Evolutionary conservation across 306 rosid genomes (phyloP).

Genomic region (Urtica urens): DNA sequence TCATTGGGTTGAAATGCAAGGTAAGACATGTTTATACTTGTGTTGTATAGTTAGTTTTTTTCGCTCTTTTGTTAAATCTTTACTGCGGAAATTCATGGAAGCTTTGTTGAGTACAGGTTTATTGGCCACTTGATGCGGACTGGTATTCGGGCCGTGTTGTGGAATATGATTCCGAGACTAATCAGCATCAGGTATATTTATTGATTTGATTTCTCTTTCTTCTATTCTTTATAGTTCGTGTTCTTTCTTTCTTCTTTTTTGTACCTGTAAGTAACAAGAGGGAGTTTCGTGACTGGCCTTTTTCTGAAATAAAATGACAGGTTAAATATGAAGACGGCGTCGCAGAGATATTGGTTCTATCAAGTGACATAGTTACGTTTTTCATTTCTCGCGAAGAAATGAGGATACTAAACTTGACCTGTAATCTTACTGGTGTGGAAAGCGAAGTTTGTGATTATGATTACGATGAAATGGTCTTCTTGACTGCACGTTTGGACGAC

Average conservation of each 20-base stretch:
- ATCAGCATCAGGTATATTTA: slow-evolving; percentile 58
- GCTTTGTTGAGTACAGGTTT: slow-evolving; percentile 48
- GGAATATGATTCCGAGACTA: slow-evolving; percentile 43
- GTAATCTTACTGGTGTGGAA: slow-evolving; percentile 35
- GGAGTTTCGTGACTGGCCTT: slow-evolving; percentile 4
- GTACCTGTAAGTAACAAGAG: background rate
- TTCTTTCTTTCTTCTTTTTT: slow-evolving; percentile 5
- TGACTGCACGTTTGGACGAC: slow-evolving; percentile 89
- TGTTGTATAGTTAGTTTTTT: too few relatives aligned
- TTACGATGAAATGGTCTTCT: slow-evolving; percentile 76
- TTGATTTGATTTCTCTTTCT: background rate
- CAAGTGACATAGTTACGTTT: slow-evolving; percentile 66
- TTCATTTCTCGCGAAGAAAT: slow-evolving; percentile 68
- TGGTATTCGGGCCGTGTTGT: slow-evolving; percentile 57
- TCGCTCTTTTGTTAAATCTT: too few relatives aligned
- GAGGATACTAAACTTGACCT: slow-evolving; percentile 60
- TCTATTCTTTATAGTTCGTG: slow-evolving; percentile 1
- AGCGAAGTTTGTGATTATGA: slow-evolving; percentile 61
- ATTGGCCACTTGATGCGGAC: slow-evolving; percentile 88
- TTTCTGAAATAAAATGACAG: slow-evolving; percentile 37
- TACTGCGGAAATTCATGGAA: slow-evolving; percentile 10
- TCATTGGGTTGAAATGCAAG: slow-evolving; percentile 89
- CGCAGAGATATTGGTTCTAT: slow-evolving; percentile 53
- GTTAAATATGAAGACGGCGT: slow-evolving; percentile 75
- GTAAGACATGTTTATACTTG: slow-evolving; percentile 30